These are phyloP conservation scores for Adansonia digitata DNA, from an alignment of 345 rosid species.

Conservation along the genomic window DNA sequence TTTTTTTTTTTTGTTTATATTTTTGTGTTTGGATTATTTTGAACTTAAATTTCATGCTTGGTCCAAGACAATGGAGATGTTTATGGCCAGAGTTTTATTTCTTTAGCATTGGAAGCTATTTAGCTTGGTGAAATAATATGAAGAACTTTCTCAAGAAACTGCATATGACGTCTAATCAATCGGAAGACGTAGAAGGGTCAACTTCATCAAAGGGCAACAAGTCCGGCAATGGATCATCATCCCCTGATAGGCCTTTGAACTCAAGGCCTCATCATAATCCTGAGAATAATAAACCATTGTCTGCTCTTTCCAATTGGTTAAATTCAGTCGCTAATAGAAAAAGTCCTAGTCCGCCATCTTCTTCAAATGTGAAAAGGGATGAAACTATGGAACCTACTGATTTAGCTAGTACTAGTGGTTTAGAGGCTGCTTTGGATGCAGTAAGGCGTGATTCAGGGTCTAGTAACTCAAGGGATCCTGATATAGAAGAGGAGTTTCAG, in stretches of 20 bases:
- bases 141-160: slow-evolving; percentile 88
- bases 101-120: slow-evolving; percentile 39
- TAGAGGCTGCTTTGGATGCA: slow-evolving; percentile 41
- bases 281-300: slow-evolving; percentile 55
- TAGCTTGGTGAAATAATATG: slow-evolving; percentile 46
- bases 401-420: slow-evolving; percentile 33
- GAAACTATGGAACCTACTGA: slow-evolving; percentile 48
- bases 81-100: slow-evolving; percentile 44
- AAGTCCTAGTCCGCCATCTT: slow-evolving; percentile 51
- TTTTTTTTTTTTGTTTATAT: slow-evolving; percentile 10
- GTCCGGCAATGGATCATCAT: slow-evolving; percentile 41
- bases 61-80: slow-evolving; percentile 67
- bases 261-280: slow-evolving; percentile 36
- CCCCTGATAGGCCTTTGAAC: slow-evolving; percentile 37
- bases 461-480: slow-evolving; percentile 62
- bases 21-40: slow-evolving; percentile 9
- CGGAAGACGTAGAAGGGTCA: slow-evolving; percentile 58
- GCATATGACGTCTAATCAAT: slow-evolving; percentile 58
- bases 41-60: slow-evolving; percentile 41
- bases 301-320: slow-evolving; percentile 79
- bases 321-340: slow-evolving; percentile 62
- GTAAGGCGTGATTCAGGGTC: slow-evolving; percentile 54
- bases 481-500: slow-evolving; percentile 85
- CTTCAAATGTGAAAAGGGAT: slow-evolving; percentile 48
- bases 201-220: slow-evolving; percentile 50